Evolutionary conservation across 2,329 filamentous ascomycete species (phyloP).

Genomic region (Ceratocystis albifundus): DNA sequence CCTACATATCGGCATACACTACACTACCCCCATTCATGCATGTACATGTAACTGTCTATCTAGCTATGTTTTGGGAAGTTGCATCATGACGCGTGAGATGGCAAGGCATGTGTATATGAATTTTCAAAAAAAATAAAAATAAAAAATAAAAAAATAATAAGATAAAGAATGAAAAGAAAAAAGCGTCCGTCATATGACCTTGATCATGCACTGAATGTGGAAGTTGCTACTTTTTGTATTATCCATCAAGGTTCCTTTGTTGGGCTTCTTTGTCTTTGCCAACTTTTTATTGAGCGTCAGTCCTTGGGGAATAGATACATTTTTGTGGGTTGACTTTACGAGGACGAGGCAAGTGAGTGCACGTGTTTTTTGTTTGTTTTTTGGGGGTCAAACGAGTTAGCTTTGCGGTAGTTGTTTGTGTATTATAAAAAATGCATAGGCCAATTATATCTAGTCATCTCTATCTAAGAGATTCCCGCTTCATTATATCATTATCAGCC

Average conservation of each 20-base stretch:
- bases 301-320: too few relatives aligned
- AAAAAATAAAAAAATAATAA: too few relatives aligned
- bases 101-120: not conserved
- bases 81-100: not conserved
- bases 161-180: too few relatives aligned
- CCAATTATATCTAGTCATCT: too few relatives aligned
- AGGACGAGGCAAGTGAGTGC: too few relatives aligned
- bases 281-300: too few relatives aligned
- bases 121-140: not conserved
- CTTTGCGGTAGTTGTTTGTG: too few relatives aligned
- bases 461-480: not conserved
- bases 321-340: too few relatives aligned
- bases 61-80: not conserved
- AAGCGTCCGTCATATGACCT: not conserved
- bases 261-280: not conserved
- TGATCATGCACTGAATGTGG: too few relatives aligned
- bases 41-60: not conserved
- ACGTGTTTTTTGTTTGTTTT: too few relatives aligned
- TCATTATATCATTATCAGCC: conserved; percentile 1
- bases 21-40: not conserved
- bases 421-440: too few relatives aligned
- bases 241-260: not conserved
- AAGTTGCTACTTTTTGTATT: not conserved
- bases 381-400: too few relatives aligned
- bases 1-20: not conserved